phyloP scores from a whole-genome alignment of 768 basidiomycete genomes.

The Antrodiella citrinella region DNA sequence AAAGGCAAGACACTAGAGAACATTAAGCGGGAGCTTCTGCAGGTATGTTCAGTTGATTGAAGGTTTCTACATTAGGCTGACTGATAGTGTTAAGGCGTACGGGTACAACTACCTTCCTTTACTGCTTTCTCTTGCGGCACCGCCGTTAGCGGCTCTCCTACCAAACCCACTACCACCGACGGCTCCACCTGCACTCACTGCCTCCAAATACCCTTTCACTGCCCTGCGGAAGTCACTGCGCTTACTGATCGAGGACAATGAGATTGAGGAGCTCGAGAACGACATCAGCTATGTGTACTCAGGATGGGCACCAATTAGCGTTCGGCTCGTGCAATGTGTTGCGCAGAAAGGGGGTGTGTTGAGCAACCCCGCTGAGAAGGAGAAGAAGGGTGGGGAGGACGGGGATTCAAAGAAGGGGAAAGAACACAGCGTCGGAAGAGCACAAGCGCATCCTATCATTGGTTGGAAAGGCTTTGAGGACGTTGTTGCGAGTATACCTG shows the following conservation, averaged over 20 bases:
- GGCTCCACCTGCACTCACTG: conserved; percentile 30
- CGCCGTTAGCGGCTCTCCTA: conserved; percentile 60
- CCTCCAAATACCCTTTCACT: conserved; percentile 63
- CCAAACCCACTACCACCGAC: conserved; percentile 60
- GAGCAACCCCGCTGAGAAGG: conserved; percentile 64
- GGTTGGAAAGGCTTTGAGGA: conserved; percentile 99
- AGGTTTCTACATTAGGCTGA: not conserved
- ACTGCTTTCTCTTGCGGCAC: conserved; percentile 53
- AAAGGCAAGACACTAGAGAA: conserved; percentile 82
- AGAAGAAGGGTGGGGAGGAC: conserved; percentile 34
- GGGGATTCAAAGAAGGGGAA: conserved; percentile 29
- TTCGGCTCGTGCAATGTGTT: conserved; percentile 88
- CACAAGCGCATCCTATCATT: conserved; percentile 84
- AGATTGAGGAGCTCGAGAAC: conserved; percentile 78
- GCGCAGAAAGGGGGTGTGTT: conserved; percentile 88
- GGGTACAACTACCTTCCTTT: conserved; percentile 67
- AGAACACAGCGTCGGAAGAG: conserved; percentile 32
- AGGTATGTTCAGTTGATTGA: conserved; percentile 41
- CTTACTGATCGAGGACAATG: conserved; percentile 86
- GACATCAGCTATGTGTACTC: conserved; percentile 97
- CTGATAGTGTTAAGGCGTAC: conserved; percentile 44
- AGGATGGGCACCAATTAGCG: conserved; percentile 89
- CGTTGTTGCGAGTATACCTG: conserved; percentile 71
- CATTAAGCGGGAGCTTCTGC: conserved; percentile 86
- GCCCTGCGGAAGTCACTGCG: conserved; percentile 75